Conservation (phyloP, 768 basidiomycete genomes). For the Auricularia auricula-judae region DNA sequence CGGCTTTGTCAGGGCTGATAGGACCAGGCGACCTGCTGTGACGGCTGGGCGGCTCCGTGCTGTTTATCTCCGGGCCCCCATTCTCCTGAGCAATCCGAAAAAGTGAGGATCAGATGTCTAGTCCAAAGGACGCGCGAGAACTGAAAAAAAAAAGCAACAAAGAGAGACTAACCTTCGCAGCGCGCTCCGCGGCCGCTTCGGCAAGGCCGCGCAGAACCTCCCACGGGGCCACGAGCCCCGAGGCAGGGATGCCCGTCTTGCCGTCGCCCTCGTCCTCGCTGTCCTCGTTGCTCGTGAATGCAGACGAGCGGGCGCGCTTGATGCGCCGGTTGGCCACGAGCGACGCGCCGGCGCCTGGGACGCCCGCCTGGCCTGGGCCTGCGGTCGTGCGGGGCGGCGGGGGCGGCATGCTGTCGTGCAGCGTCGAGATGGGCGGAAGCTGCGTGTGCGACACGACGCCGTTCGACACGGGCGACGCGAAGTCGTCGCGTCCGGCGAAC, state of each 20-base stretch:
- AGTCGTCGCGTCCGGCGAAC: slow-evolving; percentile 4
- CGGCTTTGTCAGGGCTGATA: slow-evolving; percentile 8
- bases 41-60: slow-evolving; percentile 66
- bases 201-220: slow-evolving; percentile 74
- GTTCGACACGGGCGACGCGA: slow-evolving; percentile 3
- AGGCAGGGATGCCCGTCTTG: slow-evolving; percentile 53
- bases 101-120: slow-evolving; percentile 2
- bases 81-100: slow-evolving; percentile 42
- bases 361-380: neutral
- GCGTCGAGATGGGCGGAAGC: slow-evolving; percentile 10
- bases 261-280: slow-evolving; percentile 77
- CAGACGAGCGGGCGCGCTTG: neutral
- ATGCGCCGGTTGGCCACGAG: neutral
- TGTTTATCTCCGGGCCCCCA: slow-evolving; percentile 34
- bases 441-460: slow-evolving; percentile 5
- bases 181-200: slow-evolving; percentile 70
- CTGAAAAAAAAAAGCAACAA: neutral
- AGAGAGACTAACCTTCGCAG: slow-evolving; percentile 47
- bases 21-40: slow-evolving; percentile 59
- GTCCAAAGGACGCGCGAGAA: neutral
- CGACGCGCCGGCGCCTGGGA: too few species aligned
- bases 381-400: neutral
- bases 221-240: slow-evolving; percentile 77
- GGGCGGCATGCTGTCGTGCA: slow-evolving; percentile 4
- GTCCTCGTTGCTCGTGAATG: slow-evolving; percentile 61